Evolutionary conservation across 139 green algal species (phyloP).

Genomic region (Tetraselmis chui): DNA sequence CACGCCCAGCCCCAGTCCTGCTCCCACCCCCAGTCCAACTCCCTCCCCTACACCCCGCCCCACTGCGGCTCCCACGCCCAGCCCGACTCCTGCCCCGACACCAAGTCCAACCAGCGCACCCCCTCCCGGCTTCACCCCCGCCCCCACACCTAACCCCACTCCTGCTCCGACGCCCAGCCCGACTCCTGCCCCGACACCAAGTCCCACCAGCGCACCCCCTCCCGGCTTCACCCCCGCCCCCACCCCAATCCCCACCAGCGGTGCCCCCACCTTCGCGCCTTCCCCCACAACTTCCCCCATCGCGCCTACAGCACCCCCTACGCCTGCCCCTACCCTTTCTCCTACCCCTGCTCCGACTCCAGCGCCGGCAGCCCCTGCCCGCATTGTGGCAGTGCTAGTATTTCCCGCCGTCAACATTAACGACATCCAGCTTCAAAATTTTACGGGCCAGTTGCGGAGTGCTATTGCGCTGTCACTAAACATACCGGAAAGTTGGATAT

Average conservation of each 20-base stretch:
- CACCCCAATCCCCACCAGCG: not conserved
- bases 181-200: not conserved
- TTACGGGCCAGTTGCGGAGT: not conserved
- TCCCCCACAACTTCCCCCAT: not conserved
- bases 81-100: not conserved
- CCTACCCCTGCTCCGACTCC: not conserved
- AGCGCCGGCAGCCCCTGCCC: not conserved
- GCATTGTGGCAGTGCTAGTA: not conserved
- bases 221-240: not conserved
- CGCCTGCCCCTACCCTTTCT: not conserved
- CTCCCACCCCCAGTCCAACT: not conserved
- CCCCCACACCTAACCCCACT: not conserved
- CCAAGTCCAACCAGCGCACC: not conserved
- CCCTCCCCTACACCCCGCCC: not conserved
- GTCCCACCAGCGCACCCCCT: not conserved
- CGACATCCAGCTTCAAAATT: not conserved
- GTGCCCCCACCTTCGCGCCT: not conserved
- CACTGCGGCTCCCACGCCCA: not conserved
- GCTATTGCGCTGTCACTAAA: not conserved
- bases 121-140: not conserved
- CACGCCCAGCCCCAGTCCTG: not conserved
- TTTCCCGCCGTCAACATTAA: not conserved
- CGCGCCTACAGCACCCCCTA: not conserved
- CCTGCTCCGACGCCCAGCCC: not conserved
- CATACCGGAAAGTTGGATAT: not conserved